phyloP scores from a whole-genome alignment of 257 asterid genomes.

The Ehretia macrophylla region DNA sequence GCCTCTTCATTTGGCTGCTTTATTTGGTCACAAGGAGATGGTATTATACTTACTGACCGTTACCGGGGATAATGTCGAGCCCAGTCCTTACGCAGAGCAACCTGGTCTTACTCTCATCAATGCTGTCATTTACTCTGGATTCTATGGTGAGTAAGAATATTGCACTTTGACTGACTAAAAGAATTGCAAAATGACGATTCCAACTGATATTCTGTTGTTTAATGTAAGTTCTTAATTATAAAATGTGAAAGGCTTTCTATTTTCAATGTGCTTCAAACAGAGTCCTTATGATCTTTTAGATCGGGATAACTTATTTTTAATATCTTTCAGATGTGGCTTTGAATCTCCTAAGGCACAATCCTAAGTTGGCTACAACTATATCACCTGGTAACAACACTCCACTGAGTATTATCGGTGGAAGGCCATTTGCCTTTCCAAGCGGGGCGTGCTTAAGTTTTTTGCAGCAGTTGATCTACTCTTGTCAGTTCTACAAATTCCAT shows the following conservation, averaged over 20 bases:
- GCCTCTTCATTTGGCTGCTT: constrained; percentile 41
- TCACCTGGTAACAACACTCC: constrained; percentile 32
- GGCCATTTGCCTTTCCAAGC: constrained; percentile 31
- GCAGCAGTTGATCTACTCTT: constrained; percentile 23
- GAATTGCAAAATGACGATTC: neutral
- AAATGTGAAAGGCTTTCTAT: neutral
- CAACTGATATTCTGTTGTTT: neutral
- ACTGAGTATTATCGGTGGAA: constrained; percentile 32
- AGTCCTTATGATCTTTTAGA: constrained; percentile 6
- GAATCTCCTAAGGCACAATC: constrained; percentile 23
- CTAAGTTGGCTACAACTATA: constrained; percentile 28
- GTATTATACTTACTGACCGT: constrained; percentile 25
- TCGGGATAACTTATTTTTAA: neutral
- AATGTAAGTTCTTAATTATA: neutral
- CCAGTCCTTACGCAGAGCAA: constrained; percentile 23
- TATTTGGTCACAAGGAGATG: constrained; percentile 28
- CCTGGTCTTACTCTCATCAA: constrained; percentile 28
- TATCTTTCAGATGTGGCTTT: constrained; percentile 35
- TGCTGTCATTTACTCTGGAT: constrained; percentile 21
- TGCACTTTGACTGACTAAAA: neutral
- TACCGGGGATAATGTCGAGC: constrained; percentile 22
- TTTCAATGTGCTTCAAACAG: neutral
- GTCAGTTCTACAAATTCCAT: constrained; percentile 26
- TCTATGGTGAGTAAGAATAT: constrained; percentile 28
- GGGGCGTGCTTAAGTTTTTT: constrained; percentile 18